These are phyloP conservation scores for Arthrobotrys conoides DNA, from an alignment of 2,329 filamentous ascomycete species.

Conservation along the genomic window DNA sequence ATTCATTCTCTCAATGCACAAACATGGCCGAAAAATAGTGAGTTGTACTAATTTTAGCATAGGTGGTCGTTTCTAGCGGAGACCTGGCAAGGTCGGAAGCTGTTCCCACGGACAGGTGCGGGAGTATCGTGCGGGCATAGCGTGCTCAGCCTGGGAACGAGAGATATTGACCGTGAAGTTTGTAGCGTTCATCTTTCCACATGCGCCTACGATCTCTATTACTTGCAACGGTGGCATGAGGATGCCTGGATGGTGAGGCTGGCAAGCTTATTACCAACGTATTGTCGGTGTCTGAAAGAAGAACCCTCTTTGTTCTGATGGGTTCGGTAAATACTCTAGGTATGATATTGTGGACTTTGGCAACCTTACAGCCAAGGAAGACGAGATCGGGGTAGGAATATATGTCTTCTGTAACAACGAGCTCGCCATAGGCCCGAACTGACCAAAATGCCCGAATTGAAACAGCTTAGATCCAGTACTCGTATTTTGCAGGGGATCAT, in stretches of 20 bases:
- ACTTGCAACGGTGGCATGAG: constrained; percentile 70
- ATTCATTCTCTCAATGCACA: too few relatives aligned
- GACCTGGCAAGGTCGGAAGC: constrained; percentile 70
- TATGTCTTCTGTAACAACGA: not conserved
- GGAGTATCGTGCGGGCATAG: not conserved
- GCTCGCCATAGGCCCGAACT: not conserved
- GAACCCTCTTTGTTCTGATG: not conserved
- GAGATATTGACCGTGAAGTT: constrained; percentile 74
- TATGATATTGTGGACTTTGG: constrained; percentile 54
- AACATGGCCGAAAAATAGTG: not conserved
- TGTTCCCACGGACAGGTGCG: constrained; percentile 45
- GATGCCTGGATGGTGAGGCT: constrained; percentile 50
- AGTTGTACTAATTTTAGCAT: not conserved
- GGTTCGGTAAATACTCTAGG: constrained; percentile 15
- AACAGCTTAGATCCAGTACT: constrained; percentile 39
- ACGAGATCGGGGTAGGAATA: constrained; percentile 39
- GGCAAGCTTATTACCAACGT: not conserved
- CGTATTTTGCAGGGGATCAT: constrained; percentile 83
- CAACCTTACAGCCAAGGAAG: constrained; percentile 31
- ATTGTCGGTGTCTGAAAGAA: not conserved
- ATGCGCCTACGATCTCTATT: constrained; percentile 88
- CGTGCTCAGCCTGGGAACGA: not conserved
- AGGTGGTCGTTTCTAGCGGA: constrained; percentile 65
- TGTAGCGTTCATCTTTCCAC: constrained; percentile 90
- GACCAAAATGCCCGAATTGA: not conserved